These are phyloP conservation scores for Phytophthora ramorum DNA, from an alignment of 352 stramenopile genomes.

Conservation along the genomic window DNA sequence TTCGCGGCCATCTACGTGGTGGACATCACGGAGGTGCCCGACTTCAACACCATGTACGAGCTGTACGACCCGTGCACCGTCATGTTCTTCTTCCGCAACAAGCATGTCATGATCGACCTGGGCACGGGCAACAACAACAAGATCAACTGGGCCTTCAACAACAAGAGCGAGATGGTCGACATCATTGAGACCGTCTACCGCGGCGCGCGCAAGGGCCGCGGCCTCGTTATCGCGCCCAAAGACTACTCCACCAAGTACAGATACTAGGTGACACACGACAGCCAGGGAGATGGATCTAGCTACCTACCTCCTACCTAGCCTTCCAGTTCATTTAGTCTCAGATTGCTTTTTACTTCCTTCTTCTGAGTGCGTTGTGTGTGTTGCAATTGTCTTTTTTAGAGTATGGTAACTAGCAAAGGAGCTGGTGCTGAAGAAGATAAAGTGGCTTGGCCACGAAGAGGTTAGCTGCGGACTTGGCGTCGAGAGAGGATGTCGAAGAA, in stretches of 20 bases:
- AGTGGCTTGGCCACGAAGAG: background rate
- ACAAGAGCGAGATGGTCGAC: slow-evolving; percentile 99
- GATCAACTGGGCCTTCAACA: slow-evolving; percentile 98
- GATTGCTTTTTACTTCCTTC: background rate
- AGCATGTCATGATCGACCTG: slow-evolving; percentile 99
- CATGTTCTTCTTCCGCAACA: slow-evolving; percentile 99
- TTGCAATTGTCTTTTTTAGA: background rate
- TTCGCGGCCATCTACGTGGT: slow-evolving; percentile 99
- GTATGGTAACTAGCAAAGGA: no score
- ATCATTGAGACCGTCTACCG: slow-evolving; percentile 99
- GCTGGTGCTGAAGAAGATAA: slow-evolving; percentile 3
- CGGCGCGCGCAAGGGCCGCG: slow-evolving; percentile 96
- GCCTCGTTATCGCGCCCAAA: slow-evolving; percentile 98
- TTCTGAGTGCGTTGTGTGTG: background rate
- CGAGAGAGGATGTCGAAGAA: slow-evolving; percentile 95
- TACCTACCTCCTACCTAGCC: background rate
- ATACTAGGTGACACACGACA: slow-evolving; percentile 81
- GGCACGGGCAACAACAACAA: slow-evolving; percentile 99
- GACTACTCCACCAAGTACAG: slow-evolving; percentile 99
- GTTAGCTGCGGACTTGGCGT: slow-evolving; percentile 48
- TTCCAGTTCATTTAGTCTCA: slow-evolving; percentile 8
- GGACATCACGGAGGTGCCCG: slow-evolving; percentile 94
- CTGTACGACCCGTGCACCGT: slow-evolving; percentile 99
- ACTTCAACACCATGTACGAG: slow-evolving; percentile 99
- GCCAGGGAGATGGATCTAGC: background rate